Evolutionary conservation across 1,284 basidiomycete genomes (phyloP), one percentile per base, ranked within the genome.

Genomic region (Puccinia sorghi): DNA sequence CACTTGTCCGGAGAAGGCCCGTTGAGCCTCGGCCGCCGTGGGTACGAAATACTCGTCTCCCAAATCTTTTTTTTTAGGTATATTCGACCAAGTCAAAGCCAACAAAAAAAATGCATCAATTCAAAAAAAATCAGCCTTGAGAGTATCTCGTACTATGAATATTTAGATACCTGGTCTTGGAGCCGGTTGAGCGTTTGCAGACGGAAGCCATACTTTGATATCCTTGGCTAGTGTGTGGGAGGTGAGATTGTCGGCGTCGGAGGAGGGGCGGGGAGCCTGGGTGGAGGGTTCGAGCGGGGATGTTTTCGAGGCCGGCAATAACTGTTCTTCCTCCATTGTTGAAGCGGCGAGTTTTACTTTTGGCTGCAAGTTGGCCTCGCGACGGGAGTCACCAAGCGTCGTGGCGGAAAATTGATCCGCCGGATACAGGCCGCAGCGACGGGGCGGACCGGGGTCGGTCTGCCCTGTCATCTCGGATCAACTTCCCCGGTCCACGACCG

Each of bases 41-140:
- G 91, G 91, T 20, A 87, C 88, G 82, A 93, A 92, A 84, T 90
- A 92, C 2, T 88, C 87, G 78, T 93, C 91, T 1, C 91, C 89
- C 9, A 91, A 82, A 7, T 88, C 86, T 69, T 32, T 48, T 32
- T 48, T 32, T 4, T 32, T 32, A 32, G 32, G 4, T 32, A 32
- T 32, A 4, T 32, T 4, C 32, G 32, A 32, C 32, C 32, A 32
- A 32, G 32, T 32, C 32, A 32, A 32, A 32, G 32, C 32, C 22
- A 25, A 12, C 3, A 43, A 17, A 73, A 46, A 39, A 75, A 75
- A 74, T 32, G 32, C 32, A 4, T 32, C 32, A 4, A 32, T 32
- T 32, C 32, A n/a, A 73, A 48, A 46, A 76, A 76, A 77, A 25
- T 41, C 48, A 66, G 64, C 80, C 32, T 32, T 32, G 2, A 32